A percentile compares a stretch with the other conserved stretches of the same genome.
phyloP scores from a whole-genome alignment of 1,284 basidiomycete species.

The Cryptococcus wingfieldii region DNA sequence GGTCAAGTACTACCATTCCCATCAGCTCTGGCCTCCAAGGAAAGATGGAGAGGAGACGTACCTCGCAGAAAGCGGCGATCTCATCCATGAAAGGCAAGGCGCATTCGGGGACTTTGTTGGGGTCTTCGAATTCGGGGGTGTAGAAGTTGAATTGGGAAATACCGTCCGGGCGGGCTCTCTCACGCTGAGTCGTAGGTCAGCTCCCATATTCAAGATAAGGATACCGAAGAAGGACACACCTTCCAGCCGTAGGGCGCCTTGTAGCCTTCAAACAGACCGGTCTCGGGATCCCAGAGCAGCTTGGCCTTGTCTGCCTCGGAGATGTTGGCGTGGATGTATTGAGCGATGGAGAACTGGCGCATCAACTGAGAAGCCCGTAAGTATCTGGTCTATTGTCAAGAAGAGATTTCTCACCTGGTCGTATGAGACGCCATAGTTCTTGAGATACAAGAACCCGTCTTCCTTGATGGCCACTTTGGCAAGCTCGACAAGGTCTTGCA shows the following conservation, averaged over 20 bases:
- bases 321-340: conserved; percentile 27
- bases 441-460: conserved; percentile 23
- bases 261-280: conserved; percentile 39
- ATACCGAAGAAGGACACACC: neutral
- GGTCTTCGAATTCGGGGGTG: conserved; percentile 28
- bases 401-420: conserved; percentile 12
- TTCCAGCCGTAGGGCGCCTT: conserved; percentile 30
- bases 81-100: conserved; percentile 40
- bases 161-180: conserved; percentile 32
- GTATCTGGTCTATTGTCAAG: neutral
- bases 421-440: conserved; percentile 20
- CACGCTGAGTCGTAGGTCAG: conserved; percentile 28
- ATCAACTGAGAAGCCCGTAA: conserved; percentile 14
- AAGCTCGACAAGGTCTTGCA: conserved; percentile 13
- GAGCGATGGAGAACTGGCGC: conserved; percentile 26
- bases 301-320: conserved; percentile 28
- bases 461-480: conserved; percentile 17
- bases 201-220: neutral
- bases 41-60: conserved; percentile 16
- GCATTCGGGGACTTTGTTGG: conserved; percentile 19
- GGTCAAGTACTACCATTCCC: conserved; percentile 1
- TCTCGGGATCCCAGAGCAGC: conserved; percentile 25
- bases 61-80: conserved; percentile 35
- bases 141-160: conserved; percentile 51
- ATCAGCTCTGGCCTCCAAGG: neutral